Evolutionary conservation across 2,329 filamentous ascomycete genomes (phyloP).

Genomic region (Sporothrix curviconia): DNA sequence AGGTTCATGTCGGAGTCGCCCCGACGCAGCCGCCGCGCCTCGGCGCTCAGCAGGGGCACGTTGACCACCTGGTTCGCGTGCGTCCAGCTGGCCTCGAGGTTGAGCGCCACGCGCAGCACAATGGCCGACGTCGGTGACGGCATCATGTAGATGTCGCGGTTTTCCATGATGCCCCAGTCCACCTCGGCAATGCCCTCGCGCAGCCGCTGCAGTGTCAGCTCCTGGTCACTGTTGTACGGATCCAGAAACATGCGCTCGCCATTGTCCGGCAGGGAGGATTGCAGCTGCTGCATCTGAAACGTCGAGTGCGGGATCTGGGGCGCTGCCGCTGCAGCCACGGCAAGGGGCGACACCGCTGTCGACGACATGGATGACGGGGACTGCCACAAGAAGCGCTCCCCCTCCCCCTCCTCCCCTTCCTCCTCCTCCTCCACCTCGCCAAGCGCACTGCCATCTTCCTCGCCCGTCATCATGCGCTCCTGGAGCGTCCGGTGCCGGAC

Average conservation of each 20-base stretch:
- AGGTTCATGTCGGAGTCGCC: slow-evolving; percentile 51
- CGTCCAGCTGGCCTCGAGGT: slow-evolving; percentile 65
- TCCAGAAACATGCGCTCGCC: slow-evolving; percentile 70
- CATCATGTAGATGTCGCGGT: slow-evolving; percentile 48
- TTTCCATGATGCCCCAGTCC: slow-evolving; percentile 32
- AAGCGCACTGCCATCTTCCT: background rate
- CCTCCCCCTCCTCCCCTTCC: background rate
- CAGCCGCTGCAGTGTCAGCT: slow-evolving; percentile 57
- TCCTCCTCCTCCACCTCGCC: background rate
- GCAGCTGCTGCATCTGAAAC: background rate
- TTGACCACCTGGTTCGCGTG: slow-evolving; percentile 34
- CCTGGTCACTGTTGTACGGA: slow-evolving; percentile 64
- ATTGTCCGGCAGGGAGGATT: slow-evolving; percentile 15
- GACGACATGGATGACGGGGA: background rate
- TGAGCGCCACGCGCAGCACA: slow-evolving; percentile 68
- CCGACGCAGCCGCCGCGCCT: slow-evolving; percentile 26
- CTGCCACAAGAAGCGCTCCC: background rate
- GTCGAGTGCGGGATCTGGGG: background rate
- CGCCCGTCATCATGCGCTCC: background rate
- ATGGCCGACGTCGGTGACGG: slow-evolving; percentile 61
- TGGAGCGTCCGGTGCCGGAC: background rate
- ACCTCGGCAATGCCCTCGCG: slow-evolving; percentile 49
- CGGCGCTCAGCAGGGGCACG: slow-evolving; percentile 15
- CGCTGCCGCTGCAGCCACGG: background rate
- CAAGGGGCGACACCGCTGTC: background rate